Base-by-base conservation (phyloP, 495 filamentous ascomycete species). In the Pseudevernia furfuracea region DNA sequence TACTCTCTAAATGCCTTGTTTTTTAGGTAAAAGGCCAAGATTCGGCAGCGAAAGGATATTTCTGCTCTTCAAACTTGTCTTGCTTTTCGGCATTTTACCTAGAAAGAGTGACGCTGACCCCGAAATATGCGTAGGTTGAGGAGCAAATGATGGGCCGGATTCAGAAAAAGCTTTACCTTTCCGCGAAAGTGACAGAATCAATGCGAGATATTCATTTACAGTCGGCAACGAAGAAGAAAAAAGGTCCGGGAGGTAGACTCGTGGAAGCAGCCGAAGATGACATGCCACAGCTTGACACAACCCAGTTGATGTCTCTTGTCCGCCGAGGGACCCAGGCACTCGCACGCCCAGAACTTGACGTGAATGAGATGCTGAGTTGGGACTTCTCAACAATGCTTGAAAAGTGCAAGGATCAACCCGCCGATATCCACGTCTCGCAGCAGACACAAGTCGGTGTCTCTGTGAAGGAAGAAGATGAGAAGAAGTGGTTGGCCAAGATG, bases 121-220 rank as follows among this genome's bases (percentile, higher is more conserved):
- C n/a, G n/a, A n/a, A n/a, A n/a, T n/a, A n/a, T n/a, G n/a, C n/a
- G n/a, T n/a, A n/a, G n/a, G 80, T 86, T 0, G 84, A 86, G 65
- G 81, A 84, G 63, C 84, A 87, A 59, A 86, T 88, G 83, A 75
- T 83, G 70, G 80, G 82, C 3, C 72, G 86, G 0, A 81, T 88
- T 25, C 77, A 80, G 14, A 89, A 88, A 77, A 89, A 89, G 71
- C 74, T 86, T 0, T 89, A 88, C 64, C 74, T 88, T 2, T 84
- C 84, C 0, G 76, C 80, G 0, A 87, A 85, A 65, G 81, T 88
- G 21, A 85, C 82, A 2, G 84, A 85, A 66, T 77, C 77, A 3
- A 82, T 84, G 80, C 73, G 79, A 28, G 79, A 80, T 62, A 79
- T 84, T 48, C 80, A 85, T 67, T 72, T 75, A 9, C 68, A 72